phyloP scores from a whole-genome alignment of 1,284 basidiomycete species.

The Ceratobasidium sp. region DNA sequence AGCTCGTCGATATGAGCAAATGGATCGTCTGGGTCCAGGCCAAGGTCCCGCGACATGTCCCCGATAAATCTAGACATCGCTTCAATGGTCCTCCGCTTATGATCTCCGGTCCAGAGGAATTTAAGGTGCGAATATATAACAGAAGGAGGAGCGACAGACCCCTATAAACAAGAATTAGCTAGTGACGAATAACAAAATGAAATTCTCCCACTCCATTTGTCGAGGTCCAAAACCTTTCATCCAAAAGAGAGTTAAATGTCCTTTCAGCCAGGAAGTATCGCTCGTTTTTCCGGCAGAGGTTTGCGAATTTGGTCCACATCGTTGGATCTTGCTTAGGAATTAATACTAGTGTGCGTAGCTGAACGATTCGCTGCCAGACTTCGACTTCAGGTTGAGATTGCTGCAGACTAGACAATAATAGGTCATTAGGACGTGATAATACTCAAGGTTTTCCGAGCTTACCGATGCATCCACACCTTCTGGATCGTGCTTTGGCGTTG shows the following conservation, averaged over 20 bases:
- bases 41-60: slow-evolving; percentile 80
- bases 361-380: slow-evolving; percentile 97
- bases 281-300: slow-evolving; percentile 88
- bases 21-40: slow-evolving; percentile 63
- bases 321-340: slow-evolving; percentile 94
- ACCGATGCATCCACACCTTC: slow-evolving; percentile 38
- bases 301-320: slow-evolving; percentile 97
- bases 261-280: slow-evolving; percentile 93
- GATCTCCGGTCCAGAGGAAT: slow-evolving; percentile 91
- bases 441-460: neutral
- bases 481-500: slow-evolving; percentile 30
- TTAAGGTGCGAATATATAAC: slow-evolving; percentile 98
- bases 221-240: slow-evolving; percentile 62
- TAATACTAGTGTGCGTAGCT: slow-evolving; percentile 94
- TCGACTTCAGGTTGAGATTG: slow-evolving; percentile 99
- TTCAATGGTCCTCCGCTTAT: slow-evolving; percentile 72
- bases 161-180: slow-evolving; percentile 49
- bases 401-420: slow-evolving; percentile 82
- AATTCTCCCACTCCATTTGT: slow-evolving; percentile 50
- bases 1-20: slow-evolving; percentile 59
- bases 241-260: slow-evolving; percentile 87
- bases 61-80: slow-evolving; percentile 89
- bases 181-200: slow-evolving; percentile 38
- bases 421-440: no score
- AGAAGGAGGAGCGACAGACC: slow-evolving; percentile 81